phyloP scores from a whole-genome alignment of 306 rosid species.

The Lotus japonicus region DNA sequence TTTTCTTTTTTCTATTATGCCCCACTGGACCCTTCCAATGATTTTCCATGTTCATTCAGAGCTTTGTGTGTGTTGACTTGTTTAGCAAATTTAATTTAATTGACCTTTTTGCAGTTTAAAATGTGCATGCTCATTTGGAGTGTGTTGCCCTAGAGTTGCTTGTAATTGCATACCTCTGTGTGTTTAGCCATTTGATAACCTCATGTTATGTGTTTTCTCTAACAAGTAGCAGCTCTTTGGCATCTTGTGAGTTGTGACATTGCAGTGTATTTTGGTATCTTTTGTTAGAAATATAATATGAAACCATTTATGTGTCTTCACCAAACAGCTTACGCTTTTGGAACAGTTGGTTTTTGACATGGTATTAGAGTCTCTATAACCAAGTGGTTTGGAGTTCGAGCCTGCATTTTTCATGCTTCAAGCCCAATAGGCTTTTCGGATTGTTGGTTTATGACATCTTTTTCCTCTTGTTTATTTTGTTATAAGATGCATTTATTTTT shows the following conservation, averaged over 20 bases:
- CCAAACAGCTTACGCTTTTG: no score
- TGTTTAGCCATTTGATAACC: constrained; percentile 11
- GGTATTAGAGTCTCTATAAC: no score
- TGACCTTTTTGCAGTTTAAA: background rate
- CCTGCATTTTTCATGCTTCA: no score
- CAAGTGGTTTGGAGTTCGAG: no score
- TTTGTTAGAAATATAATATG: no score
- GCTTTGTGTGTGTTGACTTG: background rate
- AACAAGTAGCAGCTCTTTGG: background rate
- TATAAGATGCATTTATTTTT: background rate
- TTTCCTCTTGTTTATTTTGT: background rate
- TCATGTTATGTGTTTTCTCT: background rate
- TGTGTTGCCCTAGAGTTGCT: background rate
- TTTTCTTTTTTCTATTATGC: background rate
- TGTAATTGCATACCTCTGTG: background rate
- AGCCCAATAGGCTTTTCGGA: no score
- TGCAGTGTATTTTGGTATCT: no score
- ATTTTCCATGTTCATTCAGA: background rate
- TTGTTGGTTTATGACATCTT: background rate
- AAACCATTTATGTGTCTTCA: no score
- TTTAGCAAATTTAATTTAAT: background rate
- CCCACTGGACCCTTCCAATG: constrained; percentile 10
- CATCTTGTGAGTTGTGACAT: background rate
- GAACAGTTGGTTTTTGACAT: no score
- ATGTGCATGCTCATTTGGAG: background rate